Percentiles rank a stretch among this genome's conserved stretches.
Evolutionary conservation across 306 rosid genomes (phyloP).

Genomic region (Arachis hypogaea): DNA sequence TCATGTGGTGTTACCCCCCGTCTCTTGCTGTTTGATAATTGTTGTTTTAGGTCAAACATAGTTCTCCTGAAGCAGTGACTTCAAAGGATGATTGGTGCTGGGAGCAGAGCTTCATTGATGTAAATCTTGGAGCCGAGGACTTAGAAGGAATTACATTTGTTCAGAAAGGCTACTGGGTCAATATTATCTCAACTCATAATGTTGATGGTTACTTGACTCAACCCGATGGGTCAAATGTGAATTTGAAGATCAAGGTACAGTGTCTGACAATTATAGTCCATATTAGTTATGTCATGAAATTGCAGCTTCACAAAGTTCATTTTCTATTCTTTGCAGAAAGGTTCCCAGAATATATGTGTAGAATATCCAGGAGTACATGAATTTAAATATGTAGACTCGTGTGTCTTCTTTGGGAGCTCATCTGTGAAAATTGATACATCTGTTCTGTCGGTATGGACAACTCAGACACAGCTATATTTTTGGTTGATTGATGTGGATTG

Average conservation of each 20-base stretch:
- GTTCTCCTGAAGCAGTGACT: constrained; percentile 49
- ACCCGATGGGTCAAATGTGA: constrained; percentile 63
- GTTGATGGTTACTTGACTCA: constrained; percentile 79
- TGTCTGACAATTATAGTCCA: constrained; percentile 35
- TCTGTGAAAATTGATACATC: constrained; percentile 72
- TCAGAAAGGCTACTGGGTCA: constrained; percentile 91
- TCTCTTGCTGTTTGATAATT: constrained; percentile 24
- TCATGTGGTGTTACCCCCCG: not conserved
- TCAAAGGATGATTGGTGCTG: constrained; percentile 94
- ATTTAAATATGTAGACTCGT: constrained; percentile 72
- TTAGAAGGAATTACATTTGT: constrained; percentile 70
- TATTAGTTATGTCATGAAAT: constrained; percentile 22
- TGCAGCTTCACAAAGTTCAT: constrained; percentile 40
- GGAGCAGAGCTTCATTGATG: constrained; percentile 72
- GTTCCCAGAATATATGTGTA: constrained; percentile 78
- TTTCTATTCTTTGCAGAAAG: constrained; percentile 74
- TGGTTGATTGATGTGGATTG: constrained; percentile 6
- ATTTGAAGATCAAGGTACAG: constrained; percentile 75
- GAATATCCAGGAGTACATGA: constrained; percentile 91
- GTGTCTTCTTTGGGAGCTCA: constrained; percentile 92
- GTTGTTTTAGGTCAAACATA: constrained; percentile 69
- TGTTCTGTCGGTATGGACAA: constrained; percentile 61
- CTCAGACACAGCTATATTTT: constrained; percentile 17
- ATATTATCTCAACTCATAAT: constrained; percentile 79
- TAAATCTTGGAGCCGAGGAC: constrained; percentile 80